Evolutionary conservation across 208 protist species (phyloP).

Genomic region (Acanthamoeba lenticulata): DNA sequence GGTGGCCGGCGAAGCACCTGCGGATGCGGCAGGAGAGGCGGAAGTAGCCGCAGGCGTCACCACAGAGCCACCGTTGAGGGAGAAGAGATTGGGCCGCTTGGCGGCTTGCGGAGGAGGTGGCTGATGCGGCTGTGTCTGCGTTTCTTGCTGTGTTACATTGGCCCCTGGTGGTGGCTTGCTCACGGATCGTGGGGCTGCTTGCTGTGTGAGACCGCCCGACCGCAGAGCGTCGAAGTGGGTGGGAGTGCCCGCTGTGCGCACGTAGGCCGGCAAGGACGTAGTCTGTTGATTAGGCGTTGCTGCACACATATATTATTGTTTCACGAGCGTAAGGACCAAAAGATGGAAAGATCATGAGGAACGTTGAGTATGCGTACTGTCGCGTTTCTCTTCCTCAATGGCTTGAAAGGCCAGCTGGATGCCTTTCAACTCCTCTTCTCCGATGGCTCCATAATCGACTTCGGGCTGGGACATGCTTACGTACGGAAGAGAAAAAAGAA

Average conservation of each 20-base stretch:
- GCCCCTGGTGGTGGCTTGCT: slow-evolving; percentile 20
- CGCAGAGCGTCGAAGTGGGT: slow-evolving; percentile 19
- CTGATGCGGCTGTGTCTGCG: slow-evolving; percentile 23
- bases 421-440: not conserved
- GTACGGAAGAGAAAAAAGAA: too few species aligned
- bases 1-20: not conserved
- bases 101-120: not conserved
- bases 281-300: not conserved
- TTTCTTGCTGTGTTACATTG: slow-evolving; percentile 29
- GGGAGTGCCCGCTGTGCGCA: slow-evolving; percentile 29
- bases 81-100: slow-evolving; percentile 21
- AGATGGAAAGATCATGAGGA: not conserved
- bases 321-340: not conserved
- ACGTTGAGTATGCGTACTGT: not conserved
- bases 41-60: not conserved
- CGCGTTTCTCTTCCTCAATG: not conserved
- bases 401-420: slow-evolving; percentile 37
- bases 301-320: not conserved
- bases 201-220: not conserved
- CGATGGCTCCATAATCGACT: not conserved
- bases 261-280: not conserved
- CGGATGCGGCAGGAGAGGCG: not conserved
- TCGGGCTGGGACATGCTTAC: not conserved
- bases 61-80: not conserved
- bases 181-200: not conserved